Evolutionary conservation across 192 early-diverging fungal genomes (phyloP).

Genomic region (Entrophospora sp.): DNA sequence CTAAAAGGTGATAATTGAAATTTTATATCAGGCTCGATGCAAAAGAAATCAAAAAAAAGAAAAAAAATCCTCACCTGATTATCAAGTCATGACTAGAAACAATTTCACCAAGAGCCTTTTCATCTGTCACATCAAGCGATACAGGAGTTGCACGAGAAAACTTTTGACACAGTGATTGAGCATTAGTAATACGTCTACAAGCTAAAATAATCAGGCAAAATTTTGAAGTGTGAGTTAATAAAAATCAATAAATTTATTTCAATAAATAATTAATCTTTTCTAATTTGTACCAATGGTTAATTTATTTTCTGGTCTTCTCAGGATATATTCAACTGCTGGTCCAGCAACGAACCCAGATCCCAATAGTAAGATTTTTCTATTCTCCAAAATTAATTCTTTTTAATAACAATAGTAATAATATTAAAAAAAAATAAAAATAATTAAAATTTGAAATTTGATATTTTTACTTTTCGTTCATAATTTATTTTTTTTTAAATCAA

Average conservation of each 20-base stretch:
- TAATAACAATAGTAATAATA: too few relatives aligned
- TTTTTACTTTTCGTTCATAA: too few relatives aligned
- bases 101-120: slow-evolving; percentile 57
- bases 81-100: slow-evolving; percentile 81
- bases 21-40: too few relatives aligned
- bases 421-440: too few relatives aligned
- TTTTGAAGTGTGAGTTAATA: neutral
- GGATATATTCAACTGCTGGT: slow-evolving; percentile 86
- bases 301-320: slow-evolving; percentile 78
- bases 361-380: slow-evolving; percentile 84
- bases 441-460: too few relatives aligned
- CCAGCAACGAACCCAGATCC: slow-evolving; percentile 96
- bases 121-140: slow-evolving; percentile 75
- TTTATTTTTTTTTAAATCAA: too few relatives aligned
- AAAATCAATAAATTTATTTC: neutral
- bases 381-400: too few relatives aligned
- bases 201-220: slow-evolving; percentile 38
- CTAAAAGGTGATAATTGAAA: too few relatives aligned
- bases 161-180: slow-evolving; percentile 55
- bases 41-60: too few relatives aligned
- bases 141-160: slow-evolving; percentile 55
- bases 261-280: neutral
- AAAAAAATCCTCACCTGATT: slow-evolving; percentile 73
- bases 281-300: slow-evolving; percentile 76
- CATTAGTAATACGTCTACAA: slow-evolving; percentile 66